Base-by-base conservation (phyloP, 2,329 filamentous ascomycete genomes). In the Huntiella bhutanensis region DNA sequence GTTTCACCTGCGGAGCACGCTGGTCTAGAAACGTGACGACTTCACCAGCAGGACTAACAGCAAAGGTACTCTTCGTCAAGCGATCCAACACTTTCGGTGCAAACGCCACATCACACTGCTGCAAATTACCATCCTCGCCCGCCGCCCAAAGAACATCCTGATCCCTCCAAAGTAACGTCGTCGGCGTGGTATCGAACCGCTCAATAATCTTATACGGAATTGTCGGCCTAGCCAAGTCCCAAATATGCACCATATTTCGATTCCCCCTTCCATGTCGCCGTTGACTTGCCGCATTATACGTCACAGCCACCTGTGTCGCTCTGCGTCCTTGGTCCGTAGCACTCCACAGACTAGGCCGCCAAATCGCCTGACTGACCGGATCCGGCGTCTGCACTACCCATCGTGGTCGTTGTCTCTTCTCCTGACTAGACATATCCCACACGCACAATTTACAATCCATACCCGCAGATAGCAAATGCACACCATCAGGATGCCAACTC, bases 181-280 rank as follows among this genome's bases (percentile, higher is more conserved):
- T 68, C 1, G 76, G 76, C 2, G 74, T 69, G 22, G 56, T 64
- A 16, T 73, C 68, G 52, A 78, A 80, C 35, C 69, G 61, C 49
- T 77, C 71, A 41, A 81, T 68, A 53, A 77, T 72, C 52, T 78
- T 77, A 55, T 77, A 80, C 0, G 77, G 75, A 64, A 81, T 69
- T 1, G 74, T 72, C 1, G 77, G 74, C 32, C 77, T 65, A 5
- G 74, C 76, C n/a, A 82, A 60, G 55, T 82, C 77, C 75, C 76
- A 82, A 15, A 81, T 64, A 48, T 81, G 75, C 11, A 80, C 73
- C 0, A 68, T 64, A 22, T 67, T 71, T 38, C 72, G 70, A 28
- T 28, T 28, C 7, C 22, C 22, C 6, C 22, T 28, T 37, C 73
- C 74, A 45, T 69, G 69, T 6, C 68, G 64, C 48, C 67, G 69